Conservation (phyloP, 2,329 filamentous ascomycete genomes). For the Chrysoporthe deuterocubensis region DNA sequence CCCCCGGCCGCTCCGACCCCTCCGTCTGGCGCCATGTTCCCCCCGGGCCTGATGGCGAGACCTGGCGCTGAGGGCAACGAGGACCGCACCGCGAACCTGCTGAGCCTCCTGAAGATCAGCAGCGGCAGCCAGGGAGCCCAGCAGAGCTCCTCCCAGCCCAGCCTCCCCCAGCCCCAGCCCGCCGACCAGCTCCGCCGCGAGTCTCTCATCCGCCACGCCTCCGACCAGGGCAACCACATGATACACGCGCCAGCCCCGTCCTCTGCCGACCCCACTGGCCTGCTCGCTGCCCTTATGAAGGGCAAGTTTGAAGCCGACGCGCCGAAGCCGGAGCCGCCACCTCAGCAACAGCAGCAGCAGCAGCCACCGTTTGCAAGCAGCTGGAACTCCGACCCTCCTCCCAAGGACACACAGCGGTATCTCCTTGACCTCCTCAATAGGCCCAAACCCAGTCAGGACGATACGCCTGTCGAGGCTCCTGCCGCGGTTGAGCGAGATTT, state of each 20-base stretch:
- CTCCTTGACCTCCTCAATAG: slow-evolving; percentile 85
- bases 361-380: slow-evolving; percentile 33
- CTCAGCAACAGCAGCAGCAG: slow-evolving; percentile 31
- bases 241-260: slow-evolving; percentile 63
- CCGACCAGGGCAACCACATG: slow-evolving; percentile 38
- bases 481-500: slow-evolving; percentile 49
- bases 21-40: slow-evolving; percentile 43
- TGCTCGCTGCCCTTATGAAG: slow-evolving; percentile 65
- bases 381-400: slow-evolving; percentile 56
- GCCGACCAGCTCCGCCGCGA: slow-evolving; percentile 35
- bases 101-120: slow-evolving; percentile 67
- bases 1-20: slow-evolving; percentile 51
- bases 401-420: slow-evolving; percentile 79
- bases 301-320: slow-evolving; percentile 56
- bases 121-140: slow-evolving; percentile 39
- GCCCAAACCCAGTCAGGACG: slow-evolving; percentile 68
- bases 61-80: slow-evolving; percentile 35
- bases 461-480: slow-evolving; percentile 41
- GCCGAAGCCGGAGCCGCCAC: slow-evolving; percentile 39
- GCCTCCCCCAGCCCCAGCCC: slow-evolving; percentile 29
- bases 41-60: slow-evolving; percentile 44
- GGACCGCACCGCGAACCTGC: slow-evolving; percentile 58
- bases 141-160: slow-evolving; percentile 31
- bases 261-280: slow-evolving; percentile 59
- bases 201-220: slow-evolving; percentile 34